These are phyloP conservation scores for Toxicodendron radicans DNA, from an alignment of 345 rosid genomes.

Conservation along the genomic window DNA sequence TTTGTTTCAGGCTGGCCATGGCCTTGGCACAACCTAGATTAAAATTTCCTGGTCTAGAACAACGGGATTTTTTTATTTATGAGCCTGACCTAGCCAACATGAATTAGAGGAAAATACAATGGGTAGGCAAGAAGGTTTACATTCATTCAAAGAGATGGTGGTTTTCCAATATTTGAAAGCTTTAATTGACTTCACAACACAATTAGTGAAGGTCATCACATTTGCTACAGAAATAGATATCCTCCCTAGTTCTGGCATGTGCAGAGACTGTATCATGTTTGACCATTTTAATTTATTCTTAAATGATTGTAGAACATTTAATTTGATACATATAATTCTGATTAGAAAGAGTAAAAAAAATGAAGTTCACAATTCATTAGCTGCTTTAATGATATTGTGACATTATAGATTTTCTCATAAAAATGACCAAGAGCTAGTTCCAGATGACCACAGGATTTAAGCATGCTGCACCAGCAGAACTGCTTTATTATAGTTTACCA, in stretches of 20 bases:
- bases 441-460: not conserved
- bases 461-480: not conserved
- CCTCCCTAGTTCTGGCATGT: not conserved
- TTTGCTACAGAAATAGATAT: not conserved
- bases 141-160: not conserved
- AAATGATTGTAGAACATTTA: not conserved
- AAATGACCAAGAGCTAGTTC: not conserved
- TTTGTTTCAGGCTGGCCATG: not conserved
- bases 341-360: too few relatives aligned
- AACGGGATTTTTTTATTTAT: not conserved
- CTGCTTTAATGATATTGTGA: too few relatives aligned
- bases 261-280: not conserved
- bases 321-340: not conserved
- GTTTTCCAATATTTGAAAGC: not conserved
- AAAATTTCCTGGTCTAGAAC: not conserved
- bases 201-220: too few relatives aligned
- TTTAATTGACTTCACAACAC: not conserved
- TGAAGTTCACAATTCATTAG: not conserved
- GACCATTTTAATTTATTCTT: not conserved
- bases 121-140: not conserved
- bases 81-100: not conserved
- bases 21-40: not conserved
- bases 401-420: too few relatives aligned
- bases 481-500: not conserved
- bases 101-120: not conserved